Percentiles rank a stretch among this genome's conserved stretches.
phyloP scores from a whole-genome alignment of 2,329 filamentous ascomycete species.

The Aspergillus alliaceus region DNA sequence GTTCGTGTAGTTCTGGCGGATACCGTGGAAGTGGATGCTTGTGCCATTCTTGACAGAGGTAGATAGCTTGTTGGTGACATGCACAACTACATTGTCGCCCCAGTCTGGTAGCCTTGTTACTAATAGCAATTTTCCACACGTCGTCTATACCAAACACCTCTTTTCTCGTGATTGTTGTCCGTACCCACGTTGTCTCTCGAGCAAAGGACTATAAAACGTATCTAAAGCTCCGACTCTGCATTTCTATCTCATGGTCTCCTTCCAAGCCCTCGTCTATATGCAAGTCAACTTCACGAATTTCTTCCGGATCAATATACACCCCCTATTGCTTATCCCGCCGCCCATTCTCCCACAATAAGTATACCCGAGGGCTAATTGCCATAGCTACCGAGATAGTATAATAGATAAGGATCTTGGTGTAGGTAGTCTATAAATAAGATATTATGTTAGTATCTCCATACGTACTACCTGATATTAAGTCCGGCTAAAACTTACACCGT shows the following conservation, averaged over 20 bases:
- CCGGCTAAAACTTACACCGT: slow-evolving; percentile 2
- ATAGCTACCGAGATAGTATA: slow-evolving; percentile 18
- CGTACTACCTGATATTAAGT: background rate
- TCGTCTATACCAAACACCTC: too few species aligned
- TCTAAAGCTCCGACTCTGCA: slow-evolving; percentile 19
- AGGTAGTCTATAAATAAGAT: slow-evolving; percentile 15
- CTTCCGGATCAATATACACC: slow-evolving; percentile 13
- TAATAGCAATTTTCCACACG: too few species aligned
- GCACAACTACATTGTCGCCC: slow-evolving; percentile 58
- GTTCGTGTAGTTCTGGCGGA: slow-evolving; percentile 32
- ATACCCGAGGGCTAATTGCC: slow-evolving; percentile 9
- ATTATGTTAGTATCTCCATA: background rate
- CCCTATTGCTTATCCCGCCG: slow-evolving; percentile 16
- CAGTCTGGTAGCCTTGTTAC: too few species aligned
- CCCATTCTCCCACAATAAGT: slow-evolving; percentile 14
- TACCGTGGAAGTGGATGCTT: slow-evolving; percentile 36
- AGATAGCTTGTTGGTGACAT: slow-evolving; percentile 53
- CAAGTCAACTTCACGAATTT: slow-evolving; percentile 8
- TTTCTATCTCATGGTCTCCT: slow-evolving; percentile 20
- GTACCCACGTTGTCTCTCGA: background rate
- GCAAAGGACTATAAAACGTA: slow-evolving; percentile 15
- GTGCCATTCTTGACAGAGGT: slow-evolving; percentile 23
- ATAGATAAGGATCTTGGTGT: slow-evolving; percentile 21
- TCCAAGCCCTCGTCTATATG: slow-evolving; percentile 14
- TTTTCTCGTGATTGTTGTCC: background rate